Evolutionary conservation across 2,329 filamentous ascomycete genomes (phyloP).

Genomic region (Helminthosporium solani): DNA sequence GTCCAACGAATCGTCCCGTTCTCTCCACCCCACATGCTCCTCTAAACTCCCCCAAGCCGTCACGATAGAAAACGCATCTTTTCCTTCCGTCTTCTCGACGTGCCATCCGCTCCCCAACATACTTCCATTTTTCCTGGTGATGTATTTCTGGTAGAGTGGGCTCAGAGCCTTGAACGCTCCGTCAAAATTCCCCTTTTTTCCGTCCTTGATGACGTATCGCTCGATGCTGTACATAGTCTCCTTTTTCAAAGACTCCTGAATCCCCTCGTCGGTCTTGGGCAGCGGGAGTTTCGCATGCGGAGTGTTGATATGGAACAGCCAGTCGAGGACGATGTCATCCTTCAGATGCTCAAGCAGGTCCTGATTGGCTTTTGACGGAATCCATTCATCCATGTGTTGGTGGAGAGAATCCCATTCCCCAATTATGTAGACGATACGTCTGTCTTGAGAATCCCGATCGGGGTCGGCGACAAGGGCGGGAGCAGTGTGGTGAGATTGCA

Average conservation of each 20-base stretch:
- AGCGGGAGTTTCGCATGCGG: constrained; percentile 29
- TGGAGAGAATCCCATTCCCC: constrained; percentile 64
- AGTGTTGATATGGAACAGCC: constrained; percentile 58
- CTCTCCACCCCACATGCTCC: background rate
- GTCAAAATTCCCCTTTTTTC: background rate
- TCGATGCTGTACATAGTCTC: background rate
- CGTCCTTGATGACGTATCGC: constrained; percentile 1
- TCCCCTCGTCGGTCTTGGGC: background rate
- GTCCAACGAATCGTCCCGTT: background rate
- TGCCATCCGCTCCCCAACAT: background rate
- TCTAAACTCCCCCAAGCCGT: background rate
- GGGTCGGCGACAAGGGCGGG: no score
- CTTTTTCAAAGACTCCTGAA: background rate
- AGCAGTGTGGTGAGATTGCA: constrained; percentile 27
- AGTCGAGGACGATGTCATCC: constrained; percentile 55
- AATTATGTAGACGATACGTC: constrained; percentile 57
- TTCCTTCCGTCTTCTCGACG: background rate
- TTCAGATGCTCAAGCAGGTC: constrained; percentile 48
- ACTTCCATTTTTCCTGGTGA: background rate
- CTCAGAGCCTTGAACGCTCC: background rate
- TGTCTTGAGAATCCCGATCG: constrained; percentile 54
- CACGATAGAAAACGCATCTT: background rate
- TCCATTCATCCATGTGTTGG: constrained; percentile 54
- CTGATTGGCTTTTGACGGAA: constrained; percentile 45
- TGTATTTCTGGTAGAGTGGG: background rate